These are phyloP conservation scores for Sarcomyxa edulis DNA, from an alignment of 768 basidiomycete species.

Conservation along the genomic window DNA sequence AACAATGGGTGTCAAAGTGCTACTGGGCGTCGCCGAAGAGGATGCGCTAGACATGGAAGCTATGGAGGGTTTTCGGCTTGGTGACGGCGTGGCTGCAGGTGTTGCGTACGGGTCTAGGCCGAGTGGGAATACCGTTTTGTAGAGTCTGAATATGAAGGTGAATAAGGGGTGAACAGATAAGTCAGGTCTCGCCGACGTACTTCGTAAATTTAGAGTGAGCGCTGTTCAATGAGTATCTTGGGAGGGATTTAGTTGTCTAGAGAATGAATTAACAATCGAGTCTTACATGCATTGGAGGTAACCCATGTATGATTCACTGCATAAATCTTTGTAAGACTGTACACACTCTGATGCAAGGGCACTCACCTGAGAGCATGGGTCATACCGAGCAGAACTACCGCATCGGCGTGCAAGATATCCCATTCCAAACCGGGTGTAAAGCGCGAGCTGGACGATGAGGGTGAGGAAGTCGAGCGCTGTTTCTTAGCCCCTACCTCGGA, in stretches of 20 bases:
- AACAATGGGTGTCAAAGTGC: conserved; percentile 12
- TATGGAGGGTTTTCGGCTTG: conserved; percentile 27
- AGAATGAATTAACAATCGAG: too few relatives aligned
- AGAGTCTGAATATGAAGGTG: conserved; percentile 37
- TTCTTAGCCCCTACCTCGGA: conserved; percentile 62
- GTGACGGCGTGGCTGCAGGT: conserved; percentile 25
- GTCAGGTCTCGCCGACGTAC: conserved; percentile 25
- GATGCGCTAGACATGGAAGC: conserved; percentile 16
- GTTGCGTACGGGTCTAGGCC: conserved; percentile 45
- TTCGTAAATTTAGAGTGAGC: conserved; percentile 75
- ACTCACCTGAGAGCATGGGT: conserved; percentile 65
- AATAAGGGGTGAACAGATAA: conserved; percentile 4
- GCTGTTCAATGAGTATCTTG: conserved; percentile 49
- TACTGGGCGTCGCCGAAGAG: too few relatives aligned
- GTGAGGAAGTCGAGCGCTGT: conserved; percentile 28
- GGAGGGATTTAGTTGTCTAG: too few relatives aligned
- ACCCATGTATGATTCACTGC: conserved; percentile 74
- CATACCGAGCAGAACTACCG: conserved; percentile 63
- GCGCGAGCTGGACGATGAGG: conserved; percentile 29
- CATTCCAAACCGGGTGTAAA: conserved; percentile 68
- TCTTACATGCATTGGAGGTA: conserved; percentile 72
- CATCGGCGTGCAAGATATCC: conserved; percentile 73
- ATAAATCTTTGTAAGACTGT: conserved; percentile 4
- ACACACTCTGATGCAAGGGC: neutral
- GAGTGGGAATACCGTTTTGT: conserved; percentile 60